phyloP scores from a whole-genome alignment of 163 green algal genomes.

The Dunaliella salina region DNA sequence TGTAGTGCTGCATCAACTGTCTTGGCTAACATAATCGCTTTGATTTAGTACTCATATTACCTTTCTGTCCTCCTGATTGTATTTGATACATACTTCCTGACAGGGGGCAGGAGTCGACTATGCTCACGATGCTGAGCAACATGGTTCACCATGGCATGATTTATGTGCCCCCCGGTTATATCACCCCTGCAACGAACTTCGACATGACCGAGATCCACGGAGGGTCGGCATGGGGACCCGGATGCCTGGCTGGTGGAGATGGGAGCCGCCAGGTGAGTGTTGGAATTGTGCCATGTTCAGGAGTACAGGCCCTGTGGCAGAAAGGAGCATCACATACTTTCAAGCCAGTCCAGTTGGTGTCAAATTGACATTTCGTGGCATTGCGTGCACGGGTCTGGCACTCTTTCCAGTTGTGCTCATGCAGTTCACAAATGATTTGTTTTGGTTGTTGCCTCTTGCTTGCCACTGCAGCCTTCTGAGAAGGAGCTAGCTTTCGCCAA shows the following conservation, averaged over 20 bases:
- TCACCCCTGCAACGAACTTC: slow-evolving; percentile 42
- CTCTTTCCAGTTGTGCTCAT: no score
- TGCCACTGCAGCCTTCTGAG: slow-evolving; percentile 38
- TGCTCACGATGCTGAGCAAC: slow-evolving; percentile 76
- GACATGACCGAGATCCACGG: slow-evolving; percentile 55
- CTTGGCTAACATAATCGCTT: no score
- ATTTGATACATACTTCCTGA: background rate
- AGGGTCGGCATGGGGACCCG: slow-evolving; percentile 74
- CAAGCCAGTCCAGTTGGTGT: no score
- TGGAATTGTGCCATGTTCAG: background rate
- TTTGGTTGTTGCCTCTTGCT: no score
- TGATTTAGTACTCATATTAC: no score
- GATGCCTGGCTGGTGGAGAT: slow-evolving; percentile 61
- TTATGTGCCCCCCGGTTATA: slow-evolving; percentile 70
- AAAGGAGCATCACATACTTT: no score
- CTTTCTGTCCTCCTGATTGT: no score
- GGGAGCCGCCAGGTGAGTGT: slow-evolving; percentile 48
- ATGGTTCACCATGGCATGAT: slow-evolving; percentile 89
- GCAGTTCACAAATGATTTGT: no score
- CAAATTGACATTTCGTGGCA: no score
- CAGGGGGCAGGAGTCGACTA: slow-evolving; percentile 40
- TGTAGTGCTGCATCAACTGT: no score
- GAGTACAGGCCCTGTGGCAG: no score
- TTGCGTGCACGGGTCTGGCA: no score
- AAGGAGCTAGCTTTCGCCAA: slow-evolving; percentile 63